A percentile compares a stretch with the other conserved stretches of the same genome.
Conservation (phyloP, 2,329 filamentous ascomycete species). For the Exophiala alcalophila region DNA sequence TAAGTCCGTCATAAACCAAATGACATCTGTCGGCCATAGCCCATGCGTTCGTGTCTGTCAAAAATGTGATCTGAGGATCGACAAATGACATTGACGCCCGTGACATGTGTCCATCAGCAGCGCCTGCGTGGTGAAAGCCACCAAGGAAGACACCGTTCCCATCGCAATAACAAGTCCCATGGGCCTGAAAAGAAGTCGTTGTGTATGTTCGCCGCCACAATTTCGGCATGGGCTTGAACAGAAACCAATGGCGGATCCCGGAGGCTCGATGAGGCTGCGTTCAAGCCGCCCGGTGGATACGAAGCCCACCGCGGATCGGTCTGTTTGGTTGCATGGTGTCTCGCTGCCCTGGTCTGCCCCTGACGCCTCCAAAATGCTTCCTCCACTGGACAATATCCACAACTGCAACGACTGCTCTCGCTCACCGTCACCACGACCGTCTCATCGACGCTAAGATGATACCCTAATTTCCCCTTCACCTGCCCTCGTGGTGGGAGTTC, state of each 20-base stretch:
- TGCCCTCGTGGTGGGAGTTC: slow-evolving; percentile 1
- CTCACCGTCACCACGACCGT: slow-evolving; percentile 1
- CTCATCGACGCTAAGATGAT: slow-evolving; percentile 16
- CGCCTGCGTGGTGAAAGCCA: too few species aligned
- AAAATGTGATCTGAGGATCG: neutral
- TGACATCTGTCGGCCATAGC: too few species aligned
- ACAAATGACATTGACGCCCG: neutral
- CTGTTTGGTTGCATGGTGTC: too few species aligned
- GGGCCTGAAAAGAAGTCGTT: slow-evolving; percentile 5
- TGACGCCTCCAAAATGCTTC: slow-evolving; percentile 15
- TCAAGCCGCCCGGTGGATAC: slow-evolving; percentile 4
- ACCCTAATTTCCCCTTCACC: slow-evolving; percentile 19
- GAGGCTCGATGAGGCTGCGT: slow-evolving; percentile 16
- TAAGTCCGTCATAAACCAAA: too few species aligned
- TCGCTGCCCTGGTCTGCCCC: too few species aligned
- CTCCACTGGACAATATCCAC: slow-evolving; percentile 10
- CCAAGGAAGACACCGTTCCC: too few species aligned
- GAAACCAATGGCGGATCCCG: slow-evolving; percentile 10
- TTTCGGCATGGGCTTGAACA: slow-evolving; percentile 3
- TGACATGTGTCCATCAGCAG: too few species aligned
- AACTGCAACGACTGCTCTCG: too few species aligned
- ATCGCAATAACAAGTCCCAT: too few species aligned
- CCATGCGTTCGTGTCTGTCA: too few species aligned
- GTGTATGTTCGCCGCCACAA: slow-evolving; percentile 13
- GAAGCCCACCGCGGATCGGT: neutral